Evolutionary conservation across 2,329 filamentous ascomycete species (phyloP).

Genomic region (Tricladium varicosporioides): DNA sequence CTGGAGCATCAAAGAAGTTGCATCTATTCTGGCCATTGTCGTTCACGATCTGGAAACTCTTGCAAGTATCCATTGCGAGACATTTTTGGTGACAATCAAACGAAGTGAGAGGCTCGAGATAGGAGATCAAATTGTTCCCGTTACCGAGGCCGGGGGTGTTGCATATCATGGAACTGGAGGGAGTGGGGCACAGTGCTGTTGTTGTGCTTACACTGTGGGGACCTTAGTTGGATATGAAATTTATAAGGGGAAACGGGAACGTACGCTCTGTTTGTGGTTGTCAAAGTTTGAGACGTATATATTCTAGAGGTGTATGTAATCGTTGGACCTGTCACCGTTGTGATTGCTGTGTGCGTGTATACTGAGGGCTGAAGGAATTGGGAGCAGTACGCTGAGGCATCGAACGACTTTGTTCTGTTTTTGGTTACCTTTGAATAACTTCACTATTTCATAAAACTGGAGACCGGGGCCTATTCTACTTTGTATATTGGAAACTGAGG

Average conservation of each 20-base stretch:
- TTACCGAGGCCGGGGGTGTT: background rate
- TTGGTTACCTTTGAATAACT: no score
- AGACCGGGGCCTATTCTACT: no score
- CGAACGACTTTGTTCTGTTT: background rate
- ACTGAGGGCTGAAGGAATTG: background rate
- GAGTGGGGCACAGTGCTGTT: background rate
- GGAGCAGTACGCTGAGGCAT: background rate
- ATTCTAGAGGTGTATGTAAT: background rate
- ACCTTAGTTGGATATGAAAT: no score
- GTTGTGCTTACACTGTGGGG: background rate
- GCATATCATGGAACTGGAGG: background rate
- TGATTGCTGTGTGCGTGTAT: background rate
- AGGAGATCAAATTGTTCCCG: background rate
- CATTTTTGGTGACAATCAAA: background rate
- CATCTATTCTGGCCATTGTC: background rate
- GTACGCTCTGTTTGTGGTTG: background rate
- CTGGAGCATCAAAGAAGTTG: background rate
- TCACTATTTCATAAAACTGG: no score
- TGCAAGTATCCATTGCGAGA: background rate
- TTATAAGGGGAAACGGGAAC: no score
- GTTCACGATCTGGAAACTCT: slow-evolving; percentile 3
- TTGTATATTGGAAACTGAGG: no score
- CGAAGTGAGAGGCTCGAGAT: background rate
- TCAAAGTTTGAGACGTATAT: background rate
- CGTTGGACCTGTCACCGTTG: background rate